Evolutionary conservation across 2,329 filamentous ascomycete species (phyloP).

Genomic region (Epichloe coenophiala): DNA sequence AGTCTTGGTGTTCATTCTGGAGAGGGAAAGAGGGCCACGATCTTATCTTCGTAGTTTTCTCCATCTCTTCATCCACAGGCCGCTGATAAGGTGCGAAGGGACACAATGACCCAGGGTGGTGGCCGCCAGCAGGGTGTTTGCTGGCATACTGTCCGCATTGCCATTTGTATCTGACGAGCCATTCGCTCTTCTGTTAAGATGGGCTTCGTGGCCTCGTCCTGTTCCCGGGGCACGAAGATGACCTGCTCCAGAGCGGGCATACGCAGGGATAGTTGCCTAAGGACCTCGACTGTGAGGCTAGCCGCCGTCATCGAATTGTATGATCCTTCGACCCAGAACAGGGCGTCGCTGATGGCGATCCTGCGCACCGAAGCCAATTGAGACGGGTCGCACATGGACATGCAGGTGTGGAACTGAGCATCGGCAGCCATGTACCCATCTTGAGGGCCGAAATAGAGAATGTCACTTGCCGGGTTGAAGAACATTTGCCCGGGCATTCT

Average conservation of each 20-base stretch:
- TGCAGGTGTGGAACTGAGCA: constrained; percentile 30
- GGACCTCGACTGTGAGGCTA: constrained; percentile 24
- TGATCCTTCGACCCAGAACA: constrained; percentile 25
- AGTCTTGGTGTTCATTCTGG: not conserved
- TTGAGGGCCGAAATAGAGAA: constrained; percentile 34
- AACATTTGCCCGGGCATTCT: constrained; percentile 27
- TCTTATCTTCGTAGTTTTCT: not conserved
- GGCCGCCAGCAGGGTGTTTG: constrained; percentile 19
- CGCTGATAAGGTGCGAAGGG: constrained; percentile 4
- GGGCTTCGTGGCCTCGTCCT: constrained; percentile 18
- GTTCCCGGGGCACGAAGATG: constrained; percentile 29
- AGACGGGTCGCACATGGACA: constrained; percentile 26
- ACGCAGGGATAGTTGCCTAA: constrained; percentile 23
- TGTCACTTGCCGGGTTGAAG: constrained; percentile 27
- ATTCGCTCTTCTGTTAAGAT: constrained; percentile 21
- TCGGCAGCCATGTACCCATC: constrained; percentile 31
- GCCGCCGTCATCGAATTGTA: constrained; percentile 27
- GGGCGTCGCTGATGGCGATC: constrained; percentile 31
- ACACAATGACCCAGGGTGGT: constrained; percentile 25
- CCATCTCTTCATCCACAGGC: constrained; percentile 4
- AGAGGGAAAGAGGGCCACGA: too few species aligned
- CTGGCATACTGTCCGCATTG: constrained; percentile 19
- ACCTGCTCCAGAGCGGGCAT: constrained; percentile 29
- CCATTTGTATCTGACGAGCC: constrained; percentile 22
- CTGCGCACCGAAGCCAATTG: constrained; percentile 28